Evolutionary conservation across 768 basidiomycete genomes (phyloP).

Genomic region (Termitomyces bulborhizus): DNA sequence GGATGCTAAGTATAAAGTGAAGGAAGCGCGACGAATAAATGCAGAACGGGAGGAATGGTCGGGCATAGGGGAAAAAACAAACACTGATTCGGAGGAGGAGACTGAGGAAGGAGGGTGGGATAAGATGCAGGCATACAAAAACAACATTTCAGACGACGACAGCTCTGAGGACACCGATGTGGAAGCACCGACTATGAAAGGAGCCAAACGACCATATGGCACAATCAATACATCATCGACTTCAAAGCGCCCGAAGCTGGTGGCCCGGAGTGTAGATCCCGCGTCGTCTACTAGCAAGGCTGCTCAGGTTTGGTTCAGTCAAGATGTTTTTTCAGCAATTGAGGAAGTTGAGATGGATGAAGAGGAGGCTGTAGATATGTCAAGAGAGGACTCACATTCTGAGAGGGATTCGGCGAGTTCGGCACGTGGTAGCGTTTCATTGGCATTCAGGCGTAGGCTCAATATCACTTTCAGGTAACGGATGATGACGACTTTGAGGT

Average conservation of each 20-base stretch:
- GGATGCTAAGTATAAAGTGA: constrained; percentile 83
- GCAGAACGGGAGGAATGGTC: constrained; percentile 76
- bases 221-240: constrained; percentile 18
- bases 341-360: constrained; percentile 24
- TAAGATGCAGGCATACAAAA: constrained; percentile 50
- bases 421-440: constrained; percentile 6
- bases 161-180: constrained; percentile 39
- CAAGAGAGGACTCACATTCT: constrained; percentile 16
- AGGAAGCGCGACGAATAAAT: constrained; percentile 68
- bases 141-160: constrained; percentile 46
- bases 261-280: constrained; percentile 39
- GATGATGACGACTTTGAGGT: constrained; percentile 68
- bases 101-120: constrained; percentile 69
- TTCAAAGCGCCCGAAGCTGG: constrained; percentile 47
- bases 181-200: constrained; percentile 9
- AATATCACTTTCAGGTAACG: constrained; percentile 1
- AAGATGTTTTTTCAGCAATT: constrained; percentile 76
- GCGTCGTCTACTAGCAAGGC: constrained; percentile 39
- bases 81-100: constrained; percentile 27
- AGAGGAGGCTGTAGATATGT: constrained; percentile 18
- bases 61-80: constrained; percentile 47
- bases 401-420: constrained; percentile 14
- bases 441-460: background rate
- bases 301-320: constrained; percentile 93
- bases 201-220: constrained; percentile 38